phyloP scores from a whole-genome alignment of 1,284 basidiomycete genomes.

The Gomphus bonarii region DNA sequence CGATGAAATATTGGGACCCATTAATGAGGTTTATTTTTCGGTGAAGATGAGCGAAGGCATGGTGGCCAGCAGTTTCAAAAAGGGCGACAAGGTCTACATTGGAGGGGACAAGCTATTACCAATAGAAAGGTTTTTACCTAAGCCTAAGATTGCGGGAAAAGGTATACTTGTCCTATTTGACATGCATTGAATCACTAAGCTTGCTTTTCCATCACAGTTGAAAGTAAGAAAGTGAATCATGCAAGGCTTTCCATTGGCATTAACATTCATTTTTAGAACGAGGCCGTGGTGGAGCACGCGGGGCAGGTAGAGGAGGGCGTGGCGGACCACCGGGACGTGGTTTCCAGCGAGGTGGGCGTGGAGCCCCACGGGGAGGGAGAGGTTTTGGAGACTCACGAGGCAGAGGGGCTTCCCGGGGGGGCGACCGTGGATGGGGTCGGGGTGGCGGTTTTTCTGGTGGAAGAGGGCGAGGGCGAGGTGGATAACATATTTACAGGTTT shows the following conservation, averaged over 20 bases:
- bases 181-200: neutral
- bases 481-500: neutral
- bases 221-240: slow-evolving; percentile 32
- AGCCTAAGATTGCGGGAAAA: slow-evolving; percentile 75
- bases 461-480: slow-evolving; percentile 4
- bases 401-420: slow-evolving; percentile 19
- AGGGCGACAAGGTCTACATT: slow-evolving; percentile 97
- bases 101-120: slow-evolving; percentile 93
- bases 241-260: neutral
- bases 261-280: slow-evolving; percentile 37
- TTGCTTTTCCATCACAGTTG: slow-evolving; percentile 23
- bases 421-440: slow-evolving; percentile 20
- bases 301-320: slow-evolving; percentile 28
- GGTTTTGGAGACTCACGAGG: slow-evolving; percentile 21
- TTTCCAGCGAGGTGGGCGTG: slow-evolving; percentile 27
- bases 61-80: slow-evolving; percentile 92
- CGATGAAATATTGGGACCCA: slow-evolving; percentile 94
- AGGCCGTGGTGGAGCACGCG: slow-evolving; percentile 35
- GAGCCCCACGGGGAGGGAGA: slow-evolving; percentile 12
- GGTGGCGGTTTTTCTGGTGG: slow-evolving; percentile 2
- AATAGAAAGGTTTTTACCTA: slow-evolving; percentile 94
- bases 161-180: slow-evolving; percentile 33
- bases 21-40: slow-evolving; percentile 98
- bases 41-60: slow-evolving; percentile 97
- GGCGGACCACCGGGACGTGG: slow-evolving; percentile 40